Evolutionary conservation across 2,329 filamentous ascomycete species (phyloP), one percentile per base, ranked within the genome.

Genomic region (Didymella lethalis): DNA sequence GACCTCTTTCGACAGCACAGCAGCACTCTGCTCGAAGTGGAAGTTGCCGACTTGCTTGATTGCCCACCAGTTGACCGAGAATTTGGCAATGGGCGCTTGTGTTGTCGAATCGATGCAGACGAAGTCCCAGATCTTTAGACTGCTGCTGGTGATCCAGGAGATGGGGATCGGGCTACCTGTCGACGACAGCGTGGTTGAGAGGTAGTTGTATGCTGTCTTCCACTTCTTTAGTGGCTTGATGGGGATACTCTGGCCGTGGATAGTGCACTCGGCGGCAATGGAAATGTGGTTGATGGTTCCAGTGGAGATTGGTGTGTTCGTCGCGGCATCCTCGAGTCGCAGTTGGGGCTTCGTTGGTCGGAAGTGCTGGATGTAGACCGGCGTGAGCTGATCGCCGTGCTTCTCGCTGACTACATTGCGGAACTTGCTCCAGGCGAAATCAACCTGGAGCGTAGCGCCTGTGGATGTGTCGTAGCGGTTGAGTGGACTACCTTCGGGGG

Each of bases 151-250:
- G 10, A 64, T 64, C 65, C 67, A 69, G 4, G 62, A 47, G 0
- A 69, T 50, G 3, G 62, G 51, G 6, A 54, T 49, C 16, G 58
- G 54, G 11, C 16, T 52, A 3, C 32, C 44, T 4, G 57, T 34
- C 5, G 48, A 36, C 0, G 61, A 51, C 18, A 68, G 47, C 4
- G 54, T 43, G 2, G 53, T 59, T 11, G 67, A 69, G 29, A 68
- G 60, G 23, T 69, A 68, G 28, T 68, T 67, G 54, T 69, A 69
- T 1, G 62, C 50, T 18, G 63, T 66, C 31, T 64, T 62, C 64
- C 61, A 66, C 4, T 64, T 61, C 45, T 63, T 64, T 41, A 69
- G 57, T 1, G 65, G 67, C 36, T 64, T 64, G 23, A 69, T 41
- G 10, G 26, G n/a, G 2, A 69, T 51, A n/a, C 41, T 43, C n/a